Conservation (phyloP, 345 rosid species). For the Ceriops zippeliana region DNA sequence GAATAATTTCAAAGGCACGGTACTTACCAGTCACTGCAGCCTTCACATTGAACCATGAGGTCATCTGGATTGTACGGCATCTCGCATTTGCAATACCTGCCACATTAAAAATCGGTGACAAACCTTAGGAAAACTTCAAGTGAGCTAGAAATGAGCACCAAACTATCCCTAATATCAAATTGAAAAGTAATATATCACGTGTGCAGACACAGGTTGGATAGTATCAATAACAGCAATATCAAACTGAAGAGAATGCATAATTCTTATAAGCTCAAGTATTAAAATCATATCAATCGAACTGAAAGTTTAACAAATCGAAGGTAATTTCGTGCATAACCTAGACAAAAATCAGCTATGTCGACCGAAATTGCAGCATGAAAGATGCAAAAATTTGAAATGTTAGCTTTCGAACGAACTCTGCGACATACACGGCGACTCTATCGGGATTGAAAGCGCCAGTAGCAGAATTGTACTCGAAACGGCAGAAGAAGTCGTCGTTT, state of each 20-base stretch:
- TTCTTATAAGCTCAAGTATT: too few relatives aligned
- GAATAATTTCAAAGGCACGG: not conserved
- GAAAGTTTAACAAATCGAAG: too few relatives aligned
- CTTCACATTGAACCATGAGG: slow-evolving; percentile 90
- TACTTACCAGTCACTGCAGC: slow-evolving; percentile 81
- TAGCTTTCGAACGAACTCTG: not conserved
- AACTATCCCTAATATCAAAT: too few relatives aligned
- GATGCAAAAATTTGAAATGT: too few relatives aligned
- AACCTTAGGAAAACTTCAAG: not conserved
- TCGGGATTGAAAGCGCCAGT: slow-evolving; percentile 91
- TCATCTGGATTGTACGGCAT: slow-evolving; percentile 99
- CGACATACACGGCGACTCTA: slow-evolving; percentile 85
- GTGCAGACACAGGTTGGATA: too few relatives aligned
- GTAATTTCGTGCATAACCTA: too few relatives aligned
- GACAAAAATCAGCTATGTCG: too few relatives aligned
- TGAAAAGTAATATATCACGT: too few relatives aligned
- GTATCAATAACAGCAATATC: too few relatives aligned
- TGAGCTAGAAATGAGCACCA: not conserved
- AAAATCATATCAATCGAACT: too few relatives aligned
- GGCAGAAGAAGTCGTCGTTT: slow-evolving; percentile 94
- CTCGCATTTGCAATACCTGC: slow-evolving; percentile 95
- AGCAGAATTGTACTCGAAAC: slow-evolving; percentile 87
- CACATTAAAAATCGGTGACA: not conserved
- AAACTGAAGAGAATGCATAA: not conserved
- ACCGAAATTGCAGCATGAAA: too few relatives aligned